Percentiles rank a stretch among this genome's conserved stretches.
Conservation (phyloP, 2,329 filamentous ascomycete species). For the Alternaria arborescens region DNA sequence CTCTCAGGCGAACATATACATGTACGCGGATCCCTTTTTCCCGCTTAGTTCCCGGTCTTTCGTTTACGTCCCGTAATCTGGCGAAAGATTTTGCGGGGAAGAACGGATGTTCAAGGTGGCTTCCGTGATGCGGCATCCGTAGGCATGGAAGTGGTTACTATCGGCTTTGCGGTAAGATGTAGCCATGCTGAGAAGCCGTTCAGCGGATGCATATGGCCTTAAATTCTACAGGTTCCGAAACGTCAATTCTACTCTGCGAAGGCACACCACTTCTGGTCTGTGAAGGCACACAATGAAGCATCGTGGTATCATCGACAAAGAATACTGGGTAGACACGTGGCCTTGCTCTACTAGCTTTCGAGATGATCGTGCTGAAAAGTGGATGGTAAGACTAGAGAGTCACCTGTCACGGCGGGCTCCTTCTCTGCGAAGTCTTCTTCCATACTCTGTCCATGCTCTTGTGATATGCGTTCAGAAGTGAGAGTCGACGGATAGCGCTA, state of each 20-base stretch:
- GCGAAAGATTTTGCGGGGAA: slow-evolving; percentile 8
- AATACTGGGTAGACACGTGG: neutral
- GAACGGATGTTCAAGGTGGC: slow-evolving; percentile 5
- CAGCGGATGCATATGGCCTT: neutral
- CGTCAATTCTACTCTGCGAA: neutral
- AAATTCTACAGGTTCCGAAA: neutral
- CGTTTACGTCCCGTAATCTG: slow-evolving; percentile 4
- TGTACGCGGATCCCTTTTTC: slow-evolving; percentile 10
- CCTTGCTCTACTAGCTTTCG: neutral
- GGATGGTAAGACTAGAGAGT: neutral
- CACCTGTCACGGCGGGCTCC: neutral
- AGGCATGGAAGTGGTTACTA: slow-evolving; percentile 3
- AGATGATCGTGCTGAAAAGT: neutral
- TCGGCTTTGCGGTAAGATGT: slow-evolving; percentile 3
- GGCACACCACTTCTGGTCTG: neutral
- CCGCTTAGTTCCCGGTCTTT: slow-evolving; percentile 2
- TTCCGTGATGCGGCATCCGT: neutral
- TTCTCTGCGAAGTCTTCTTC: neutral
- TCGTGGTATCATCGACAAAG: neutral
- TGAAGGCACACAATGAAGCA: neutral
- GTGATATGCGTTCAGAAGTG: neutral
- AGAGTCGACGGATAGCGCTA: slow-evolving; percentile 4
- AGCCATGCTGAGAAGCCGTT: neutral
- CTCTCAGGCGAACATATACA: slow-evolving; percentile 8
- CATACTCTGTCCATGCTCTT: neutral